Percentiles rank a stretch among this genome's conserved stretches.
Evolutionary conservation across 164 flowering plant species (phyloP).

Genomic region (Annona cherimola): DNA sequence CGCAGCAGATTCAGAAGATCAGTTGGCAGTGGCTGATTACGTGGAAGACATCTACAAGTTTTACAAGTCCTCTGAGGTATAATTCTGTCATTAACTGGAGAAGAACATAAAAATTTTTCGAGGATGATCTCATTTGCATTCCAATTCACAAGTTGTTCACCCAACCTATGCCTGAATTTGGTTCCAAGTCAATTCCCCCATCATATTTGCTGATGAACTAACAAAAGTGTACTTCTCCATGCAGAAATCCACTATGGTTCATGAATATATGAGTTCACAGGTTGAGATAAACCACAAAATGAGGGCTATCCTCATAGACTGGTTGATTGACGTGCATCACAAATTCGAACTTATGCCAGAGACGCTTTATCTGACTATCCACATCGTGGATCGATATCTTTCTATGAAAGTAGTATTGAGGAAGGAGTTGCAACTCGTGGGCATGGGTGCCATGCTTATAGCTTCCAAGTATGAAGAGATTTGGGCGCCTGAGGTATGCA

Average conservation of each 20-base stretch:
- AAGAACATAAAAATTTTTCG: not conserved
- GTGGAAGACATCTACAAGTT: slow-evolving; percentile 81
- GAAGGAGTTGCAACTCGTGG: slow-evolving; percentile 72
- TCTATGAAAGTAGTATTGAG: slow-evolving; percentile 44
- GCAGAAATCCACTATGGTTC: slow-evolving; percentile 47
- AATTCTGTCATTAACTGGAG: not conserved
- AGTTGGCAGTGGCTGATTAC: slow-evolving; percentile 80
- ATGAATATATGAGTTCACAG: slow-evolving; percentile 66
- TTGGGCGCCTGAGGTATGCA: slow-evolving; percentile 81
- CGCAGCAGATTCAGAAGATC: slow-evolving; percentile 61
- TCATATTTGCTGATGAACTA: not conserved
- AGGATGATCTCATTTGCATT: not conserved
- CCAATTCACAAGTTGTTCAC: not conserved
- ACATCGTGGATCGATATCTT: slow-evolving; percentile 75
- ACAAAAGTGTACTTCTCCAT: not conserved
- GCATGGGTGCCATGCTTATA: slow-evolving; percentile 73
- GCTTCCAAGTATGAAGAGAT: slow-evolving; percentile 96
- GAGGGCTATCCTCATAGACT: slow-evolving; percentile 82
- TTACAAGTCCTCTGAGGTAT: slow-evolving; percentile 68
- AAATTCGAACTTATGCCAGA: slow-evolving; percentile 81
- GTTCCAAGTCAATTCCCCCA: not conserved
- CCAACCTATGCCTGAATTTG: not conserved
- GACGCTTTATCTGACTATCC: slow-evolving; percentile 82
- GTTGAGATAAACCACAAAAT: slow-evolving; percentile 66
- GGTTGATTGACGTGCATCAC: slow-evolving; percentile 84